phyloP scores from a whole-genome alignment of 768 basidiomycete genomes.

The Cystobasidium onofrii region DNA sequence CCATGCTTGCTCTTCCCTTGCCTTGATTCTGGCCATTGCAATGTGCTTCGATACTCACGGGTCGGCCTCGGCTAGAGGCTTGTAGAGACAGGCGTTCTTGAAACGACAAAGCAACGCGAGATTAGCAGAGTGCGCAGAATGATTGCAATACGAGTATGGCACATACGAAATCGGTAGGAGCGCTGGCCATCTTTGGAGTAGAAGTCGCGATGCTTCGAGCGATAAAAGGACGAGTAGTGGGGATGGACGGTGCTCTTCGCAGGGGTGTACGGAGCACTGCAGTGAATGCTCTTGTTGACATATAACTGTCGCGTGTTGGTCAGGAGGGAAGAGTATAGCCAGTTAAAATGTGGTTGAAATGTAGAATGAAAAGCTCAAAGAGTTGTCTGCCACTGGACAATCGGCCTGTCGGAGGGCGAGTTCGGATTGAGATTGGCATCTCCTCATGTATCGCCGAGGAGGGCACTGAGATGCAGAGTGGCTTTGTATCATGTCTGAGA shows the following conservation, averaged over 20 bases:
- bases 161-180: not conserved
- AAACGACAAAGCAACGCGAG: no score
- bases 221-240: not conserved
- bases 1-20: not conserved
- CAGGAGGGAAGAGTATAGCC: not conserved
- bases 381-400: not conserved
- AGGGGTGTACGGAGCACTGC: not conserved
- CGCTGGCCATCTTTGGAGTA: not conserved
- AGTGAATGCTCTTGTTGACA: not conserved
- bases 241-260: not conserved
- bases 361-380: no score
- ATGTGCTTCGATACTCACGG: constrained; percentile 4
- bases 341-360: not conserved
- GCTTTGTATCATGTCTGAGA: no score
- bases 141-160: not conserved
- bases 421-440: no score
- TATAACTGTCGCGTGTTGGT: not conserved
- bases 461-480: no score
- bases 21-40: not conserved
- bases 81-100: constrained; percentile 93
- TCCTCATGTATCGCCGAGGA: no score
- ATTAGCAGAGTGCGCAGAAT: not conserved
- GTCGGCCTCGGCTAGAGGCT: constrained; percentile 52
- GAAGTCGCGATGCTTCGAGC: not conserved
- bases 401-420: no score